phyloP scores from a whole-genome alignment of 2,329 filamentous ascomycete genomes.

The Cercospora janseana region DNA sequence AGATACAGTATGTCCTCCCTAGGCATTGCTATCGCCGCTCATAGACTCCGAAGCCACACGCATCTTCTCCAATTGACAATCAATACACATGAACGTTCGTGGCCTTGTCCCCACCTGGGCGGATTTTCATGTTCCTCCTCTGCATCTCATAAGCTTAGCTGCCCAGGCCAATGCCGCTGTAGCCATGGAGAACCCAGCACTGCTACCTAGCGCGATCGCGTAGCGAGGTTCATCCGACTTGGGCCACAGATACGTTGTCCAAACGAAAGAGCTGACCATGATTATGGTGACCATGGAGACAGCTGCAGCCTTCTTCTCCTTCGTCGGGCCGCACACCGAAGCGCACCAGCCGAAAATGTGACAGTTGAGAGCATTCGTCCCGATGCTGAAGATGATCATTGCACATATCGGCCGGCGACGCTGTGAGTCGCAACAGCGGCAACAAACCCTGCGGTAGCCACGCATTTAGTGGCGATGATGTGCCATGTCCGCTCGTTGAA shows the following conservation, averaged over 20 bases:
- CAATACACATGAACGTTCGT: slow-evolving; percentile 1
- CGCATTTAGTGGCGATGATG: slow-evolving; percentile 8
- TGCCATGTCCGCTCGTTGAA: slow-evolving; percentile 16
- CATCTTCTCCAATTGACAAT: too few species aligned
- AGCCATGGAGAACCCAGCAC: slow-evolving; percentile 9
- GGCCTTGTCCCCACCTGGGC: neutral
- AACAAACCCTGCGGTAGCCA: slow-evolving; percentile 9
- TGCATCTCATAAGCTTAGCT: neutral
- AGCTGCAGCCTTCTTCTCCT: slow-evolving; percentile 4
- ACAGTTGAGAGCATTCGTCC: neutral
- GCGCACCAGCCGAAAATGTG: neutral
- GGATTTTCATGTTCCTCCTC: slow-evolving; percentile 4
- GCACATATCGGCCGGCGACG: slow-evolving; percentile 1
- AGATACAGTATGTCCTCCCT: too few species aligned
- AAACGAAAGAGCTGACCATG: slow-evolving; percentile 2
- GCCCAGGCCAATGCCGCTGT: slow-evolving; percentile 2
- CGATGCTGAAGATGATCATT: slow-evolving; percentile 7
- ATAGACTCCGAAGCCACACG: too few species aligned
- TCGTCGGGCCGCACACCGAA: neutral
- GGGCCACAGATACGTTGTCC: slow-evolving; percentile 8
- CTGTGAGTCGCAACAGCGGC: neutral
- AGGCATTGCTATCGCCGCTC: too few species aligned
- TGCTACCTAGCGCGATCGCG: neutral
- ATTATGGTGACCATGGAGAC: neutral
- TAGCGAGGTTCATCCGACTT: neutral